Percentiles rank a stretch among this genome's conserved stretches.
These are phyloP conservation scores for Chalara sp. DNA, from an alignment of 2,329 filamentous ascomycete species.

Conservation along the genomic window DNA sequence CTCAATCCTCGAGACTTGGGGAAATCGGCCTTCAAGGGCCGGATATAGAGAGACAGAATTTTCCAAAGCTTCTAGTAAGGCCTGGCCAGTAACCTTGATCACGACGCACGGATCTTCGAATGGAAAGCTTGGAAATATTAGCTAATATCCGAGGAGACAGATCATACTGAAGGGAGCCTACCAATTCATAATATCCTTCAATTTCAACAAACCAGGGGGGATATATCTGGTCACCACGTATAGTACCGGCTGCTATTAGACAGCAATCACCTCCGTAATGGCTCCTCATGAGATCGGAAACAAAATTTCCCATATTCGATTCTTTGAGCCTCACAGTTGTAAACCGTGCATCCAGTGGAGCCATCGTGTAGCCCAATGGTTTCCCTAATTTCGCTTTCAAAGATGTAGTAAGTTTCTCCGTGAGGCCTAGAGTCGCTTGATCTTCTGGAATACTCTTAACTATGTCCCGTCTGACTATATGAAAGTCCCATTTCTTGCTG, in stretches of 20 bases:
- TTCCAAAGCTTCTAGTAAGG: slow-evolving; percentile 5
- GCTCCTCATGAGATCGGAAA: slow-evolving; percentile 10
- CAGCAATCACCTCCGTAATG: slow-evolving; percentile 11
- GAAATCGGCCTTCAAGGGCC: slow-evolving; percentile 9
- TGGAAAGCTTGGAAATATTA: neutral
- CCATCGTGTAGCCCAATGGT: slow-evolving; percentile 7
- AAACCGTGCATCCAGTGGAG: slow-evolving; percentile 10
- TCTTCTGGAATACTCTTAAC: slow-evolving; percentile 8
- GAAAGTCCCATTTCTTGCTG: slow-evolving; percentile 10
- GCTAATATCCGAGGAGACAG: no score
- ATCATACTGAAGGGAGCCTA: no score
- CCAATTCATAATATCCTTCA: slow-evolving; percentile 10
- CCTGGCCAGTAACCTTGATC: slow-evolving; percentile 8
- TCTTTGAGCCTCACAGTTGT: slow-evolving; percentile 9
- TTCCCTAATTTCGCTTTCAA: slow-evolving; percentile 9
- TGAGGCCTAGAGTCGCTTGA: neutral
- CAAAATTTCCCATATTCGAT: slow-evolving; percentile 11
- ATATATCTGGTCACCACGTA: slow-evolving; percentile 10
- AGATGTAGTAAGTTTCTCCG: slow-evolving; percentile 7
- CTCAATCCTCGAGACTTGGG: slow-evolving; percentile 10
- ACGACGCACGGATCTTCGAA: slow-evolving; percentile 11
- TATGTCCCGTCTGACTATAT: slow-evolving; percentile 7
- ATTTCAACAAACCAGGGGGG: slow-evolving; percentile 7
- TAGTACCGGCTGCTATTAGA: slow-evolving; percentile 9
- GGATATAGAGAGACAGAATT: slow-evolving; percentile 10